Conservation (phyloP, 1,284 basidiomycete genomes). For the Cutaneotrichosporon sp. region DNA sequence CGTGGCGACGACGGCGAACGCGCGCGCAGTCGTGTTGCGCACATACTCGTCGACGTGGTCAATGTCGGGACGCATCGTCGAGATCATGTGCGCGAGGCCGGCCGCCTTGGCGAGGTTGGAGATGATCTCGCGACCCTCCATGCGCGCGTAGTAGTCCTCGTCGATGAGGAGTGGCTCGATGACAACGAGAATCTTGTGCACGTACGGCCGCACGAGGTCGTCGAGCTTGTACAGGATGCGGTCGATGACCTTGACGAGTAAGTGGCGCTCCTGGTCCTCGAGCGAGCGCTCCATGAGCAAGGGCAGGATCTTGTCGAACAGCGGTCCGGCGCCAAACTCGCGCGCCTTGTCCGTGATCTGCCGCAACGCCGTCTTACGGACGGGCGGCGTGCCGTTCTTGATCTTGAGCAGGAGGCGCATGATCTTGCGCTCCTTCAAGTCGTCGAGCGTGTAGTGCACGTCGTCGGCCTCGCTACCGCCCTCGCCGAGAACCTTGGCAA, state of each 20-base stretch:
- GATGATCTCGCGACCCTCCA: slow-evolving; percentile 99
- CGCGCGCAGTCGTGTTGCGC: slow-evolving; percentile 97
- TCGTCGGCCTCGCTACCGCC: slow-evolving; percentile 83
- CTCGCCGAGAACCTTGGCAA: slow-evolving; percentile 92
- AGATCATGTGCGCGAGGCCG: slow-evolving; percentile 99
- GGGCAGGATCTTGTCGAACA: slow-evolving; percentile 98
- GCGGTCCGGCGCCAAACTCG: slow-evolving; percentile 96
- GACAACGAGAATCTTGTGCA: slow-evolving; percentile 99
- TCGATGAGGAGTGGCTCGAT: slow-evolving; percentile 99
- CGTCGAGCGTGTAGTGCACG: slow-evolving; percentile 78
- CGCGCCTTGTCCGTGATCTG: slow-evolving; percentile 99
- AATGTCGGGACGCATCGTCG: slow-evolving; percentile 99
- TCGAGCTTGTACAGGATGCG: slow-evolving; percentile 99
- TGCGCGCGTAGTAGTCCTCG: slow-evolving; percentile 98
- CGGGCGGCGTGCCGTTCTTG: slow-evolving; percentile 98
- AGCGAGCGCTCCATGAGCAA: slow-evolving; percentile 98
- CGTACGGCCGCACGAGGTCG: slow-evolving; percentile 96
- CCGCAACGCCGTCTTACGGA: slow-evolving; percentile 93
- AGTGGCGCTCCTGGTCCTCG: slow-evolving; percentile 97
- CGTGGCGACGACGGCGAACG: slow-evolving; percentile 98
- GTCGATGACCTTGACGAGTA: slow-evolving; percentile 99
- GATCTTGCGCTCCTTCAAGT: slow-evolving; percentile 99
- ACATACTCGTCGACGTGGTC: slow-evolving; percentile 99
- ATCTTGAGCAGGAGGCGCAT: slow-evolving; percentile 99
- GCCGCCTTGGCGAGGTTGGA: slow-evolving; percentile 98